Evolutionary conservation across 2,329 filamentous ascomycete species (phyloP), one percentile per base, ranked within the genome.

Genomic region (Penicillium rolfsii): DNA sequence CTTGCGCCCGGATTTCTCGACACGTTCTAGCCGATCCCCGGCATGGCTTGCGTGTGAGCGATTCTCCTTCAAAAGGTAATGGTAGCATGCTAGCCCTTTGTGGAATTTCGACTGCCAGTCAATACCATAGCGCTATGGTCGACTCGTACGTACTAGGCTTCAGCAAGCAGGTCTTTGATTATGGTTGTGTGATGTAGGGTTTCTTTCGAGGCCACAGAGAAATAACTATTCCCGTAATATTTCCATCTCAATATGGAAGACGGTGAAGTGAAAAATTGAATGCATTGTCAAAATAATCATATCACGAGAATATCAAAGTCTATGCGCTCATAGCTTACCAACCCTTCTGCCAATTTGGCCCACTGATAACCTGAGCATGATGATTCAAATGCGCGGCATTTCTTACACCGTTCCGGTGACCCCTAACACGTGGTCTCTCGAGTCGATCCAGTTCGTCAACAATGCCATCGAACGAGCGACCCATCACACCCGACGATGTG

Each of bases 361-460:
- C 45, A 19, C 49, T 55, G 30, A 16, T 43, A 38, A 52, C 28
- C 3, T 30, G 28, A 35, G 49, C 57, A 38, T 57, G 57, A 16
- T 62, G 57, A 33, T 57, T 22, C 41, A 52, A 46, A 22, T 54
- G 49, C 36, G 49, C 5, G 9, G 14, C 55, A 41, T 63, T 45
- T 22, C 50, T 26, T 24, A 28, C 50, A 35, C 40, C 9, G 11
- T 41, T 58, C 41, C 54, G 33, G 30, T 41, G 55, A 36, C 6
- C 36, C 36, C 30, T n/a, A 24, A 40, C 9, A 30, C 48, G 26
- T 22, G 52, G 50, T 28, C 16, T 19, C 46, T 35, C 53, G 38
- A 19, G 33, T n/a, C 26, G 48, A n/a, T 52, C 38, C 14, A 52
- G 4, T 12, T 48, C 49, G 16, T n/a, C 24, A 8, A 40, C 40